Percentiles rank a stretch among this genome's conserved stretches.
These are phyloP conservation scores for Eucalyptus guilfoylei DNA, from an alignment of 345 rosid genomes.

Conservation along the genomic window DNA sequence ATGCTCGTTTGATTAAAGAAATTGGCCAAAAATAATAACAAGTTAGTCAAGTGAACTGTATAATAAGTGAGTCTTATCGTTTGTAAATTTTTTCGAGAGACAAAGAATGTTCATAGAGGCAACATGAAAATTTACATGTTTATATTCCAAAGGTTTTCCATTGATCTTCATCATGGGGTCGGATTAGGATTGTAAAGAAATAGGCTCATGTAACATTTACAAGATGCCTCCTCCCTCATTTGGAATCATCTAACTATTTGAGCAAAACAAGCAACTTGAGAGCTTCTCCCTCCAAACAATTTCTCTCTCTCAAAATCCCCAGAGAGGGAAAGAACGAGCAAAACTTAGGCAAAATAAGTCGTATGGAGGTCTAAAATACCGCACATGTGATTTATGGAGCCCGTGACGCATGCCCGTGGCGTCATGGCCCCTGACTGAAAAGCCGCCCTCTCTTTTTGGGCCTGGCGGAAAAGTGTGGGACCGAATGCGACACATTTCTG, in stretches of 20 bases:
- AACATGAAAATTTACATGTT: not conserved
- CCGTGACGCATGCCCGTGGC: not conserved
- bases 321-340: not conserved
- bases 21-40: not conserved
- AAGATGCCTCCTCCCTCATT: not conserved
- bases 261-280: not conserved
- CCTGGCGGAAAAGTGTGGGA: not conserved
- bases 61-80: accelerated
- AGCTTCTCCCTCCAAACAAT: not conserved
- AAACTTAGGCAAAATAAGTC: not conserved
- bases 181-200: not conserved
- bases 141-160: not conserved
- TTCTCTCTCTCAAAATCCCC: not conserved
- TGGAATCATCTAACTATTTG: not conserved
- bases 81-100: too few species aligned
- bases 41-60: too few species aligned
- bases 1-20: not conserved
- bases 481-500: not conserved
- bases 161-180: too few species aligned
- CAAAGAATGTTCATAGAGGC: not conserved
- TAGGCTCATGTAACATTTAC: not conserved
- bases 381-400: not conserved
- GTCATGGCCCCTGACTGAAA: not conserved
- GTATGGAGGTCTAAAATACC: not conserved
- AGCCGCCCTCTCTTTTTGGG: not conserved